phyloP scores from a whole-genome alignment of 2,329 filamentous ascomycete species.

The Aspergillus awamori region DNA sequence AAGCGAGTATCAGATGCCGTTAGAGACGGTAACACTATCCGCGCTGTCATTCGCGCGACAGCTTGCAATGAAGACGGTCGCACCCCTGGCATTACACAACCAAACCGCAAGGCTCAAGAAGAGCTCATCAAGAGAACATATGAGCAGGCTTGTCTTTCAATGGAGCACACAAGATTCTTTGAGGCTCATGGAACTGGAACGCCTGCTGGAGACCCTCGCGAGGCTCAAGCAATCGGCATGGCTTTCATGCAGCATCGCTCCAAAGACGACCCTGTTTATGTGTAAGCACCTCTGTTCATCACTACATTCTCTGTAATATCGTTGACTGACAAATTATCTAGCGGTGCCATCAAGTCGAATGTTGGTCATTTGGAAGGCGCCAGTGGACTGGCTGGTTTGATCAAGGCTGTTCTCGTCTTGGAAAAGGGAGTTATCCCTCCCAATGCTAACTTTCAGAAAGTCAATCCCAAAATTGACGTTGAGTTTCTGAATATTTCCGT shows the following conservation, averaged over 20 bases:
- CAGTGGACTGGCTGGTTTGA: not conserved
- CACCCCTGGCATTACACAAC: constrained; percentile 1
- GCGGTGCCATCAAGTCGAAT: not conserved
- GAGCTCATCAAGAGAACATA: not conserved
- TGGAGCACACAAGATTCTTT: not conserved
- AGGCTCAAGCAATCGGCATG: not conserved
- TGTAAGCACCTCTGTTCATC: not conserved
- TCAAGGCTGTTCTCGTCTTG: not conserved
- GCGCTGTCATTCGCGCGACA: constrained; percentile 32
- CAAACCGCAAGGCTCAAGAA: not conserved
- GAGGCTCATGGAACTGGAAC: constrained; percentile 6
- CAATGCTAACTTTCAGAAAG: not conserved
- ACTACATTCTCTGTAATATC: no score
- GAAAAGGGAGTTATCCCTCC: not conserved
- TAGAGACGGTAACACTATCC: constrained; percentile 31
- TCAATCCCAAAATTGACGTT: not conserved
- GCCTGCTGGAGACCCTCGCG: not conserved
- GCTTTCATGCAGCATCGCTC: not conserved
- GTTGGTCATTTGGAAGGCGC: not conserved
- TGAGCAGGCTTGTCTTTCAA: not conserved
- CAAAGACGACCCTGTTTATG: not conserved
- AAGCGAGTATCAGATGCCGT: constrained; percentile 34
- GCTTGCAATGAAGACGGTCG: constrained; percentile 28
- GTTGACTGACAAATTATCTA: no score
- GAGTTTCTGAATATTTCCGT: not conserved